phyloP scores from a whole-genome alignment of 2,329 filamentous ascomycete species.

The Xylaria sp. region DNA sequence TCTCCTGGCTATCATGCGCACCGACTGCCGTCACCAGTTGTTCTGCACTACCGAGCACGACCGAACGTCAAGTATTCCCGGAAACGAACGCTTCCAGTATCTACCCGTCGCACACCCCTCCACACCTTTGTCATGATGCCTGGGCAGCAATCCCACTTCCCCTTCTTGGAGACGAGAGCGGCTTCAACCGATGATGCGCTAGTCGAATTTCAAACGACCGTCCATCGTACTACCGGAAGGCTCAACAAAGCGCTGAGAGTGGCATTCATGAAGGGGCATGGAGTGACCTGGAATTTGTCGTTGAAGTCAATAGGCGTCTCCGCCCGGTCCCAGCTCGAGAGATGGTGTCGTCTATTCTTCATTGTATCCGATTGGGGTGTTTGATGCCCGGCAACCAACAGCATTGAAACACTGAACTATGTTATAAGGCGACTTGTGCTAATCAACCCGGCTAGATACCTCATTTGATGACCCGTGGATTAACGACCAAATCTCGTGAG shows the following conservation, averaged over 20 bases:
- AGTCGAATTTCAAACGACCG: neutral
- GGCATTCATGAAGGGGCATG: neutral
- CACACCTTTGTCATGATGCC: neutral
- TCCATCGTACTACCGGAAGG: neutral
- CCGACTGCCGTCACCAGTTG: neutral
- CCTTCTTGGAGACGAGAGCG: neutral
- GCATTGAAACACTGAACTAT: neutral
- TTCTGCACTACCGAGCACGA: neutral
- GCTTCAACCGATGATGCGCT: neutral
- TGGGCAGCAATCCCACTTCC: neutral
- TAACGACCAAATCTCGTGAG: constrained; percentile 34
- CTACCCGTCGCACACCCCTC: neutral
- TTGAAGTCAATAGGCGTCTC: neutral
- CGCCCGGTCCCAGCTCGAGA: neutral
- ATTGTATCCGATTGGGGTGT: neutral
- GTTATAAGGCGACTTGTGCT: constrained; percentile 13
- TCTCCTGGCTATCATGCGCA: neutral
- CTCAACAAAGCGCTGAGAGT: neutral
- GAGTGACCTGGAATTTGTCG: neutral
- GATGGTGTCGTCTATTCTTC: neutral
- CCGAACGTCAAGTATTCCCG: neutral
- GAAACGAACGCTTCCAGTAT: constrained; percentile 1
- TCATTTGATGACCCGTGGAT: constrained; percentile 39
- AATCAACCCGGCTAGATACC: constrained; percentile 27
- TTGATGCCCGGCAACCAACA: neutral